phyloP scores from a whole-genome alignment of 2,329 filamentous ascomycete genomes.

The Mollisiaceae sp. region DNA sequence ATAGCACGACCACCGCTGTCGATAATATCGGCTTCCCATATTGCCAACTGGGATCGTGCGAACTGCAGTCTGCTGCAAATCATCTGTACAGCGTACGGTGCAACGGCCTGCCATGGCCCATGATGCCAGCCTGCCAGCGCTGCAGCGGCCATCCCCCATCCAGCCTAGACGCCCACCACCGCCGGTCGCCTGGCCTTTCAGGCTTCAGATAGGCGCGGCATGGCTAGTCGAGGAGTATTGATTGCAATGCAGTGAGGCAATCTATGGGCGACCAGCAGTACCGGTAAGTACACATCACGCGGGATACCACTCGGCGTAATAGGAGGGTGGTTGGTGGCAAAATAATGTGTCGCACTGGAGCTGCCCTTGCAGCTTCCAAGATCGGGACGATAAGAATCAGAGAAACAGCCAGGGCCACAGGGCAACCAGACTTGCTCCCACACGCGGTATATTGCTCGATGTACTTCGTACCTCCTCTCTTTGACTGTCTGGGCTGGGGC shows the following conservation, averaged over 20 bases:
- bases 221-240: conserved; percentile 6
- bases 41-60: conserved; percentile 14
- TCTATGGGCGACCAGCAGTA: conserved; percentile 2
- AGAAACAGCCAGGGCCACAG: too few relatives aligned
- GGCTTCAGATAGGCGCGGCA: neutral
- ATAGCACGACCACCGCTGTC: conserved; percentile 25
- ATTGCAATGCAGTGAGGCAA: conserved; percentile 1
- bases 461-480: neutral
- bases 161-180: neutral
- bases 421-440: neutral
- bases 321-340: neutral
- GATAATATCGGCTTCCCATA: conserved; percentile 20
- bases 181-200: neutral
- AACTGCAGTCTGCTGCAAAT: conserved; percentile 25
- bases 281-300: neutral
- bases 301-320: neutral
- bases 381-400: neutral
- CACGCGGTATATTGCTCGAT: neutral
- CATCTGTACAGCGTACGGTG: conserved; percentile 19
- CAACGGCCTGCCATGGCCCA: too few relatives aligned
- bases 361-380: neutral
- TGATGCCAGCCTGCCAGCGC: neutral
- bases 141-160: conserved; percentile 1
- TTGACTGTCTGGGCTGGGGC: neutral
- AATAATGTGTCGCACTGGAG: neutral